Percentiles rank a stretch among this genome's conserved stretches.
Evolutionary conservation across 257 asterid species (phyloP).

Genomic region (Nicotiana sylvestris): DNA sequence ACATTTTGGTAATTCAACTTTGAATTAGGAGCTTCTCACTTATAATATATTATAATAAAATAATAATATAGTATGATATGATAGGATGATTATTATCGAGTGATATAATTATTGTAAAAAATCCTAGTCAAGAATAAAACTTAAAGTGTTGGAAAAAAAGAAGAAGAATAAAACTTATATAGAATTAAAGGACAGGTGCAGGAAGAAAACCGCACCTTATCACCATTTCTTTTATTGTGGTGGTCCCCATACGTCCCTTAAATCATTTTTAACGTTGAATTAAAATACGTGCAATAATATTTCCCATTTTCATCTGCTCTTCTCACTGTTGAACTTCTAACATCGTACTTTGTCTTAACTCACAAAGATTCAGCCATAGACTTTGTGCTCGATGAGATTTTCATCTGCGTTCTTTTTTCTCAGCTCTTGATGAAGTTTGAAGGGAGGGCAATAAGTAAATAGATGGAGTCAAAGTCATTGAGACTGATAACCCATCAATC

Average conservation of each 20-base stretch:
- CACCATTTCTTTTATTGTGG: background rate
- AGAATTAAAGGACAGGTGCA: too few relatives aligned
- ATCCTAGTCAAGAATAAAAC: too few relatives aligned
- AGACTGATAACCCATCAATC: constrained; percentile 88
- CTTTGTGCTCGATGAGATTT: background rate
- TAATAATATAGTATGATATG: too few relatives aligned
- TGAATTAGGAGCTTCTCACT: too few relatives aligned
- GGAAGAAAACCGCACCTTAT: background rate
- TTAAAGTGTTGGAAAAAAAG: too few relatives aligned
- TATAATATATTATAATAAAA: too few relatives aligned
- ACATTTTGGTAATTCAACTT: too few relatives aligned
- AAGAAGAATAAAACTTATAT: too few relatives aligned
- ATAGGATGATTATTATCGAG: too few relatives aligned
- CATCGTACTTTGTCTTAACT: background rate
- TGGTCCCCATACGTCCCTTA: background rate
- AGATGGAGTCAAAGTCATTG: constrained; percentile 74
- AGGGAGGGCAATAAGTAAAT: background rate
- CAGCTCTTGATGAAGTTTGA: background rate
- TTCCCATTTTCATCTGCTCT: background rate
- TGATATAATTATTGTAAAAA: too few relatives aligned
- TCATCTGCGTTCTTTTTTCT: background rate
- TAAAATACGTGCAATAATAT: background rate
- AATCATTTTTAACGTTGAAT: background rate
- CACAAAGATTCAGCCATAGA: background rate
- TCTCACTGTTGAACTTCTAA: background rate